Base-by-base conservation (phyloP, 2,329 filamentous ascomycete genomes). In the Sporothrix euskadiensis region DNA sequence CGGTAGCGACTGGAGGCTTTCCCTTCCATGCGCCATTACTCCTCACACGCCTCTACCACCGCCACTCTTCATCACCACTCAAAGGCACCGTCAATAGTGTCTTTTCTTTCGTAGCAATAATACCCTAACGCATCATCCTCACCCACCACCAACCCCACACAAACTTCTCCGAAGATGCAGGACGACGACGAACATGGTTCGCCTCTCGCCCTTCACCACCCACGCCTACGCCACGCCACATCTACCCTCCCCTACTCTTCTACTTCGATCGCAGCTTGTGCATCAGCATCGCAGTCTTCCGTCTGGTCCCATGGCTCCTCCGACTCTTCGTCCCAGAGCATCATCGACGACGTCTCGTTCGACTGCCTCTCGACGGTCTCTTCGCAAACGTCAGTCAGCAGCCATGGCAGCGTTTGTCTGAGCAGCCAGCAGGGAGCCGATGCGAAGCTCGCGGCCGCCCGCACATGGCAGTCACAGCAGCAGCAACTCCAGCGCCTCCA, bases 271-370 rank as follows among this genome's bases (percentile, higher is more conserved):
- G 89, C 90, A 79, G 91, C 91, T 73, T 92, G 92, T 77, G 89
- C 91, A 74, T 94, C 92, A 41, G 91, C 91, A 73, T 94, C 92
- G 26, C 88, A 91, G 73, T 88, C 90, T 73, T 96, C 93, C 47
- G 86, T 94, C 78, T 96, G 93, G 86, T 96, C 93, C 77, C 86
- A 91, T 79, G 88, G 85, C 69, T 79, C 88, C 4, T 75, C 73
- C 41, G 73, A 68, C 19, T 71, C 73, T 7, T 71, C 73, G 22
- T 74, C 73, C 2, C 73, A 74, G 69, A 72, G 65, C 70, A 70
- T 61, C 19, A 44, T 41, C 44, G 69, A 75, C 56, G 61, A 66
- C 8, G 61, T 35, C 10, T 39, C 68, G 8, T 75, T 72, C 79
- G 81, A 80, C 73, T 56, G 35, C 6, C 56, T 65, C 14, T 74